phyloP scores from a whole-genome alignment of 768 basidiomycete genomes.

The Trametes meyenii region DNA sequence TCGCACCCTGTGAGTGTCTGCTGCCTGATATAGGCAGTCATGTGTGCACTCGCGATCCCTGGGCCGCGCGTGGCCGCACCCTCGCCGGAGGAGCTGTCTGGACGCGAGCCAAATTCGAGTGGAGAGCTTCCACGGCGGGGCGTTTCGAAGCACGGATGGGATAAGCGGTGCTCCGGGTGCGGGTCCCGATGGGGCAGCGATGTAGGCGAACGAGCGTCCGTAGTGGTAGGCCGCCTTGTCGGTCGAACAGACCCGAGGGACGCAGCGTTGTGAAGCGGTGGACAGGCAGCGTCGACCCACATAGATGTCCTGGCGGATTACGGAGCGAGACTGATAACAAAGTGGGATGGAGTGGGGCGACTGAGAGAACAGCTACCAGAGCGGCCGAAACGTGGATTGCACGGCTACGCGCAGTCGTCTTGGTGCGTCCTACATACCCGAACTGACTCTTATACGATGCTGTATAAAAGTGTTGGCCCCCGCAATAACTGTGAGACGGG shows the following conservation, averaged over 20 bases:
- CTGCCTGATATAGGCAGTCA: slow-evolving; percentile 21
- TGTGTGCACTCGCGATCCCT: slow-evolving; percentile 13
- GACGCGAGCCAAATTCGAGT: not conserved
- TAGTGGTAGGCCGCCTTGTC: not conserved
- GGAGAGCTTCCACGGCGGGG: slow-evolving; percentile 7
- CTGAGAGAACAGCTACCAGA: too few relatives aligned
- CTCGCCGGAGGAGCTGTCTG: not conserved
- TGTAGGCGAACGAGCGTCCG: not conserved
- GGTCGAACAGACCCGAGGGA: not conserved
- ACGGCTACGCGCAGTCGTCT: too few relatives aligned
- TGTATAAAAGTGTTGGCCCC: too few relatives aligned
- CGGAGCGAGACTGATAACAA: too few relatives aligned
- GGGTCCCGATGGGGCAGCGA: not conserved
- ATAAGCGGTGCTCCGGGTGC: not conserved
- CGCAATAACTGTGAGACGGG: too few relatives aligned
- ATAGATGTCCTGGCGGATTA: not conserved
- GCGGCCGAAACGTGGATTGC: too few relatives aligned
- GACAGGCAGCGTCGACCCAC: not conserved
- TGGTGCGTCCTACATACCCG: too few relatives aligned
- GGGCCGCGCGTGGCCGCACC: slow-evolving; percentile 1
- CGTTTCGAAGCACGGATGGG: not conserved
- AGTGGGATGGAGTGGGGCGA: too few relatives aligned
- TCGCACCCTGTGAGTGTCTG: slow-evolving; percentile 11
- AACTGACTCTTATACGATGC: too few relatives aligned
- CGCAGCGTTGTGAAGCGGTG: too few relatives aligned